phyloP scores from a whole-genome alignment of 2,329 filamentous ascomycete species.

The Alternaria solani region DNA sequence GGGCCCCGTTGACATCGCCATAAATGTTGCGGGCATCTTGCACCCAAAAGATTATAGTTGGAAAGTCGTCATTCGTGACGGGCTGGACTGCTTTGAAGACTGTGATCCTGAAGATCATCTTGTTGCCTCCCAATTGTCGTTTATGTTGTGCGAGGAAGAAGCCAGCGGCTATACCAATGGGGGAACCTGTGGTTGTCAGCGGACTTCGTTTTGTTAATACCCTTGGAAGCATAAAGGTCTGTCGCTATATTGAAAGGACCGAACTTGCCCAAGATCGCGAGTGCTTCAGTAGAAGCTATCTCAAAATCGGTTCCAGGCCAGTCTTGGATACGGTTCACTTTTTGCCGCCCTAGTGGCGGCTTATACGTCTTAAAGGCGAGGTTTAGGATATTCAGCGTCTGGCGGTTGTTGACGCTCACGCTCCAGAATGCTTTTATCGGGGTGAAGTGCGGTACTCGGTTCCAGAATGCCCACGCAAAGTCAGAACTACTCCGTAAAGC shows the following conservation, averaged over 20 bases:
- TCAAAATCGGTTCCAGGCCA: slow-evolving; percentile 5
- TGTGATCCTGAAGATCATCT: slow-evolving; percentile 6
- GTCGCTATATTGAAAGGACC: background rate
- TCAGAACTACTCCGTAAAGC: slow-evolving; percentile 2
- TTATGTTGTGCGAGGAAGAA: slow-evolving; percentile 14
- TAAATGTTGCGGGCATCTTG: background rate
- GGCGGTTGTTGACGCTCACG: background rate
- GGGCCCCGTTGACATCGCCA: background rate
- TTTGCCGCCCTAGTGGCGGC: background rate
- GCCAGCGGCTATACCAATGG: background rate
- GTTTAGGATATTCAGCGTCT: background rate
- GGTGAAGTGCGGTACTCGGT: background rate
- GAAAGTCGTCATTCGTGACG: background rate
- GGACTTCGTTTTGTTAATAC: background rate
- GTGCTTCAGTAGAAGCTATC: background rate
- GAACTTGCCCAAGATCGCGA: background rate
- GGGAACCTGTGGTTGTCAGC: slow-evolving; percentile 1
- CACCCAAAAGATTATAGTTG: slow-evolving; percentile 1
- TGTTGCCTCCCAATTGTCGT: background rate
- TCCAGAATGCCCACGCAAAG: slow-evolving; percentile 15
- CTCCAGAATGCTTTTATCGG: slow-evolving; percentile 2
- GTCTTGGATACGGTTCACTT: background rate
- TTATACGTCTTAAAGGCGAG: background rate
- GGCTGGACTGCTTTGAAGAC: background rate
- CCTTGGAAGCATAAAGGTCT: background rate